These are phyloP conservation scores for Conidiobolus coronatus DNA, from an alignment of 371 early-diverging fungal genomes.

Conservation along the genomic window DNA sequence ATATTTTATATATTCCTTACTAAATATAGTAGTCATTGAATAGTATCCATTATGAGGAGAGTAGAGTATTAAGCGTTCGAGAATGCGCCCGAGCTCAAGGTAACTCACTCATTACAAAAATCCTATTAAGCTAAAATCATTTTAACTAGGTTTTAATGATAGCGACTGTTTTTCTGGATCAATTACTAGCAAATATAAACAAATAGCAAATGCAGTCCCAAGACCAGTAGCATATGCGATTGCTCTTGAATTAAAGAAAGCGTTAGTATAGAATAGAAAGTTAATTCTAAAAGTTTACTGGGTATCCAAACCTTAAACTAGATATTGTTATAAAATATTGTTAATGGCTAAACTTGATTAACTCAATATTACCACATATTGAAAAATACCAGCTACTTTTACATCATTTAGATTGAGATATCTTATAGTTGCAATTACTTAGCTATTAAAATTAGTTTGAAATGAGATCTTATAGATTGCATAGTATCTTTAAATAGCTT, in stretches of 20 bases:
- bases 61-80: conserved; percentile 5
- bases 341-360: too few species aligned
- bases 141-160: conserved; percentile 6
- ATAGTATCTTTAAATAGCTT: too few species aligned
- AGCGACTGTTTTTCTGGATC: conserved; percentile 3
- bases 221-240: conserved; percentile 6
- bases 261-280: too few species aligned
- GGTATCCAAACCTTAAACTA: too few species aligned
- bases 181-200: conserved; percentile 4
- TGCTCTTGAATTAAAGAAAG: not conserved
- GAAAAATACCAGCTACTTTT: too few species aligned
- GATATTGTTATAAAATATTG: too few species aligned
- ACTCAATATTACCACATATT: too few species aligned
- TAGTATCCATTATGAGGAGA: conserved; percentile 7
- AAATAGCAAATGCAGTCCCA: conserved; percentile 9
- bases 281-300: too few species aligned
- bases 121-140: not conserved
- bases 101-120: not conserved
- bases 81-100: conserved; percentile 9
- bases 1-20: not conserved
- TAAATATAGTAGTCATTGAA: not conserved
- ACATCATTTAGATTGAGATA: too few species aligned
- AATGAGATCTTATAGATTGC: too few species aligned
- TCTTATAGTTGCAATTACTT: too few species aligned
- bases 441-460: too few species aligned